Conservation (phyloP, 495 filamentous ascomycete species). For the Hypoxylon subgilvum region DNA sequence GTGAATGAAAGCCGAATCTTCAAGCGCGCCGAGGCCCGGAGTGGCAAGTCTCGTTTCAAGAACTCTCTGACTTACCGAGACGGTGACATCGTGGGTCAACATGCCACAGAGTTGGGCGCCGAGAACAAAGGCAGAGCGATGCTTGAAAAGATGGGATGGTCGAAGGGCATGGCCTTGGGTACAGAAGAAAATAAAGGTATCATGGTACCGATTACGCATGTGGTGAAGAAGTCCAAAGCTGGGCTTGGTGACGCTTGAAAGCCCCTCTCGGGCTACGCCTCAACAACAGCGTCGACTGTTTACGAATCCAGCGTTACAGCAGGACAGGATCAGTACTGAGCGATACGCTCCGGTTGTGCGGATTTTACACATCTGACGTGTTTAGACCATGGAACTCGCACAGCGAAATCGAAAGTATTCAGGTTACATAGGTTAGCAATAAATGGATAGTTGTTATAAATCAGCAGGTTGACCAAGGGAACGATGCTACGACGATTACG, state of each 20-base stretch:
- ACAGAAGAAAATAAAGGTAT: constrained; percentile 85
- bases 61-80: constrained; percentile 70
- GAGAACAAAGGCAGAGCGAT: constrained; percentile 87
- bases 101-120: constrained; percentile 79
- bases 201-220: constrained; percentile 80
- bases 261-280: too few relatives aligned
- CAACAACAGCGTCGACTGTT: too few relatives aligned
- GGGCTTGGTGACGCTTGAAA: constrained; percentile 74
- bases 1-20: constrained; percentile 31
- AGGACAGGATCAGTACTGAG: too few relatives aligned
- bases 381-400: too few relatives aligned
- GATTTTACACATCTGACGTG: too few relatives aligned
- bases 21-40: constrained; percentile 24
- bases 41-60: constrained; percentile 30
- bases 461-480: too few relatives aligned
- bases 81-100: constrained; percentile 87
- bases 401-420: too few relatives aligned
- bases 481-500: too few relatives aligned
- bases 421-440: too few relatives aligned
- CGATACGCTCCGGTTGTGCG: too few relatives aligned
- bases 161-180: constrained; percentile 84
- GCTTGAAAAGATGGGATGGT: constrained; percentile 99
- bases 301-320: too few relatives aligned
- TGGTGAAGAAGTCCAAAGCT: constrained; percentile 83
- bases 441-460: too few relatives aligned